A percentile compares a stretch with the other conserved stretches of the same genome.
Conservation (phyloP, 2,329 filamentous ascomycete genomes). For the Ceratocystis harringtonii region DNA sequence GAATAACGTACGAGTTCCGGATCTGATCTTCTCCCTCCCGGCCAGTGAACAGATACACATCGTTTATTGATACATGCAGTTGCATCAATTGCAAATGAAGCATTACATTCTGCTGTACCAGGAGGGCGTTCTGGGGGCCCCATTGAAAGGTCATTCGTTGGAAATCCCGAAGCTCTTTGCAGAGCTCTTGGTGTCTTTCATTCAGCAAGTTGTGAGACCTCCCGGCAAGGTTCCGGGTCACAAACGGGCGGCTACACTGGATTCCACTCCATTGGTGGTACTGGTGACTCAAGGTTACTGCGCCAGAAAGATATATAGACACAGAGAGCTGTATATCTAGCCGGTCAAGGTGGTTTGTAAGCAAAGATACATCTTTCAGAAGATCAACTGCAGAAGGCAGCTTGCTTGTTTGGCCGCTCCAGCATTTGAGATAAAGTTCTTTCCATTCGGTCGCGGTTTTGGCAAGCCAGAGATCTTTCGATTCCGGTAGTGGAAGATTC, state of each 20-base stretch:
- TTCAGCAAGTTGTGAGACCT: slow-evolving; percentile 33
- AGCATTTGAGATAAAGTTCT: slow-evolving; percentile 34
- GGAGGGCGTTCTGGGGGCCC: slow-evolving; percentile 24
- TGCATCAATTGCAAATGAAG: slow-evolving; percentile 45
- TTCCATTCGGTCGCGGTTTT: slow-evolving; percentile 51
- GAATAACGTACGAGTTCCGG: slow-evolving; percentile 39
- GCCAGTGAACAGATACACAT: slow-evolving; percentile 52
- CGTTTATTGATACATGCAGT: slow-evolving; percentile 47
- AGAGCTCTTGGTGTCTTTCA: slow-evolving; percentile 47
- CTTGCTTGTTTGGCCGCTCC: slow-evolving; percentile 27
- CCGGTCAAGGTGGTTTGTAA: slow-evolving; percentile 33
- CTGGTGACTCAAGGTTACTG: slow-evolving; percentile 52
- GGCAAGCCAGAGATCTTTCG: slow-evolving; percentile 50
- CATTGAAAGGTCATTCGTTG: slow-evolving; percentile 30
- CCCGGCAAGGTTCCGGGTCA: slow-evolving; percentile 26
- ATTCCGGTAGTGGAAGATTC: slow-evolving; percentile 47
- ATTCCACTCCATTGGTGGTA: slow-evolving; percentile 45
- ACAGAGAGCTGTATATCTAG: slow-evolving; percentile 43
- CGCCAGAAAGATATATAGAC: slow-evolving; percentile 47
- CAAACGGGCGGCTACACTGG: slow-evolving; percentile 32
- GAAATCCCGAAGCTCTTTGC: slow-evolving; percentile 38
- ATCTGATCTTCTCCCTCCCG: slow-evolving; percentile 54
- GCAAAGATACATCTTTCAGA: slow-evolving; percentile 39
- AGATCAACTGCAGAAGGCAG: slow-evolving; percentile 41
- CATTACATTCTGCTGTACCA: slow-evolving; percentile 33